Percentiles rank a stretch among this genome's conserved stretches.
Evolutionary conservation across 1,284 basidiomycete species (phyloP).

Genomic region (Agaricales sp.): DNA sequence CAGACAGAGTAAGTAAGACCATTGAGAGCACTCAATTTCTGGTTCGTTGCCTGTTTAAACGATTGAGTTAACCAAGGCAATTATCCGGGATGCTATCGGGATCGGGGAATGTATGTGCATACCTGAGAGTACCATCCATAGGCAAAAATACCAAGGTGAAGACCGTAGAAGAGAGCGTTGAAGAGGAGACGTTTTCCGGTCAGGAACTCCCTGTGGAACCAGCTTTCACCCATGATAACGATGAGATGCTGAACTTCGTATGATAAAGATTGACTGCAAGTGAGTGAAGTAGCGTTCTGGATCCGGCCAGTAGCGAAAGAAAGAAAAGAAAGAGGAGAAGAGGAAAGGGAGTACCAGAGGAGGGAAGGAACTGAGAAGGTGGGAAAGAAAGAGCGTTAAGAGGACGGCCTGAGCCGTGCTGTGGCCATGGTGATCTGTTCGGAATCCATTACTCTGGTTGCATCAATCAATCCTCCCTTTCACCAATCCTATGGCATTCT

Average conservation of each 20-base stretch:
- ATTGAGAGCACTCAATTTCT: slow-evolving; percentile 63
- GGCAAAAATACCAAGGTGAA: slow-evolving; percentile 58
- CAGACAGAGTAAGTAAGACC: slow-evolving; percentile 73
- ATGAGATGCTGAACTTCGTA: slow-evolving; percentile 14
- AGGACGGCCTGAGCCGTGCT: slow-evolving; percentile 1
- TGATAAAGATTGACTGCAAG: slow-evolving; percentile 9
- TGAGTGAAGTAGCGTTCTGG: slow-evolving; percentile 25
- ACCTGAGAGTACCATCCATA: slow-evolving; percentile 80
- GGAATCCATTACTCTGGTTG: not conserved
- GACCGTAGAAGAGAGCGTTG: slow-evolving; percentile 69
- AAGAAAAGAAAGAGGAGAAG: slow-evolving; percentile 17
- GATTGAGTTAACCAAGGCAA: not conserved
- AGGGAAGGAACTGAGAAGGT: slow-evolving; percentile 11
- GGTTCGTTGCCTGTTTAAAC: slow-evolving; percentile 43
- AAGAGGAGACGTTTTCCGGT: slow-evolving; percentile 52
- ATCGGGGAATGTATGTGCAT: slow-evolving; percentile 10
- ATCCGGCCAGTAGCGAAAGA: slow-evolving; percentile 40
- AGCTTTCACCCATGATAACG: slow-evolving; percentile 47
- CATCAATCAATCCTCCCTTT: slow-evolving; percentile 1
- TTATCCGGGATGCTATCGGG: no score
- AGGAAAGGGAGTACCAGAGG: slow-evolving; percentile 14
- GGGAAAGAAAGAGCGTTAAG: slow-evolving; percentile 10
- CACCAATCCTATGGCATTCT: no score
- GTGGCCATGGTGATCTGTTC: slow-evolving; percentile 6
- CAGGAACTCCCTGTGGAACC: slow-evolving; percentile 65